phyloP scores from a whole-genome alignment of 768 basidiomycete species.

The Pleurotus tuber-regium region DNA sequence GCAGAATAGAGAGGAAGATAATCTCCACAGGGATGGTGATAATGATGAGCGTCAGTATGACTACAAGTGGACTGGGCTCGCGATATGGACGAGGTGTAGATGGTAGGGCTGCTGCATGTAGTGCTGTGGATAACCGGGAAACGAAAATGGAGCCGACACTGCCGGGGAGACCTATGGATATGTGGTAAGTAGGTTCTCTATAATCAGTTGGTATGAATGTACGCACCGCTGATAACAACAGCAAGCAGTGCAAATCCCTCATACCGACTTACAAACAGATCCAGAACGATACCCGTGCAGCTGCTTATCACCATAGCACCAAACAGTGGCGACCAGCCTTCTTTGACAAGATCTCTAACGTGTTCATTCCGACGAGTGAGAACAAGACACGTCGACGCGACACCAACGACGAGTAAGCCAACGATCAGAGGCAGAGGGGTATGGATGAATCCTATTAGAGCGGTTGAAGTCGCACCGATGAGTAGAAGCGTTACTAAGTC shows the following conservation, averaged over 20 bases:
- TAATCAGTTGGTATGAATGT: background rate
- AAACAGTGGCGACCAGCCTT: conserved; percentile 91
- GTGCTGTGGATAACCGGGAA: conserved; percentile 84
- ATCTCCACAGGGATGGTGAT: conserved; percentile 82
- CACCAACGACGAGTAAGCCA: conserved; percentile 45
- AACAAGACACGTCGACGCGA: conserved; percentile 46
- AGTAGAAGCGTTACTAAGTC: conserved; percentile 89
- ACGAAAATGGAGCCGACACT: conserved; percentile 89
- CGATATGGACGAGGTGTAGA: conserved; percentile 14
- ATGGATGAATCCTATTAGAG: conserved; percentile 65
- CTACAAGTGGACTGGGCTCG: conserved; percentile 47
- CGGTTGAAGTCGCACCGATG: conserved; percentile 68
- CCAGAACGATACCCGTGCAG: conserved; percentile 88
- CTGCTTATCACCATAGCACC: conserved; percentile 88
- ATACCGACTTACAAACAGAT: conserved; percentile 84
- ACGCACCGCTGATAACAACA: conserved; percentile 81
- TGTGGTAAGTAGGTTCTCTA: background rate
- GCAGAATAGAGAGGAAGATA: conserved; percentile 67
- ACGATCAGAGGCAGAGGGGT: conserved; percentile 64
- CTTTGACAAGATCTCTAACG: conserved; percentile 68
- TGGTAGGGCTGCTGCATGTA: conserved; percentile 62
- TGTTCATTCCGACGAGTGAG: conserved; percentile 63
- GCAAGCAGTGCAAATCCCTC: conserved; percentile 86
- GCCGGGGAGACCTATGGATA: conserved; percentile 71
- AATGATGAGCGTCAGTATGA: conserved; percentile 65